Conservation (phyloP, 352 stramenopile species). For the Halophytophthora polymorphica region DNA sequence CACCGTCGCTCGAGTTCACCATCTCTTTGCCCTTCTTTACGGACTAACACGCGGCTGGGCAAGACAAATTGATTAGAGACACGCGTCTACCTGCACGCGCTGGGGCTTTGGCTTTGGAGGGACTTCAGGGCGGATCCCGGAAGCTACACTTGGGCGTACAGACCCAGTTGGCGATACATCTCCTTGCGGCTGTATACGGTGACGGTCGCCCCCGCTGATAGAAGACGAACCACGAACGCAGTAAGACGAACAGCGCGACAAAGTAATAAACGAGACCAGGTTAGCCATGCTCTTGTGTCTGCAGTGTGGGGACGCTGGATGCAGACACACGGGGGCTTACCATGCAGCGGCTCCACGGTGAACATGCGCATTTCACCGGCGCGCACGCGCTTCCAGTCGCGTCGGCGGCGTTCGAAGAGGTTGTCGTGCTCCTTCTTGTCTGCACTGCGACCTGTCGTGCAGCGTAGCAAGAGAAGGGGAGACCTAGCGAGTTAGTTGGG, state of each 20-base stretch:
- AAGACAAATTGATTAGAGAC: too few species aligned
- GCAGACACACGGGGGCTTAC: slow-evolving; percentile 23
- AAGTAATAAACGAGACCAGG: too few species aligned
- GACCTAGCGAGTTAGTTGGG: background rate
- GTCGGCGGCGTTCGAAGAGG: slow-evolving; percentile 65
- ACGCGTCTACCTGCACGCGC: too few species aligned
- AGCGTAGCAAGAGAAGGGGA: background rate
- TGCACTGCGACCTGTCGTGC: slow-evolving; percentile 42
- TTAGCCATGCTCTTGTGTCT: too few species aligned
- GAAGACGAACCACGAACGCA: slow-evolving; percentile 4
- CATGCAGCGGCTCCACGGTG: slow-evolving; percentile 63
- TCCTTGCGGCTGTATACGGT: slow-evolving; percentile 73
- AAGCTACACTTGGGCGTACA: slow-evolving; percentile 62
- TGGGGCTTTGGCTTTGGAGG: too few species aligned
- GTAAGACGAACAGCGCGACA: slow-evolving; percentile 3
- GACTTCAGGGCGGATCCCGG: too few species aligned
- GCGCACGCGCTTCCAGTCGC: slow-evolving; percentile 73
- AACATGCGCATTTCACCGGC: slow-evolving; percentile 73
- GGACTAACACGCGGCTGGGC: too few species aligned
- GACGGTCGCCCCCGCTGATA: slow-evolving; percentile 53
- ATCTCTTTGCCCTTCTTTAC: slow-evolving; percentile 68
- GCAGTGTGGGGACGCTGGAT: too few species aligned
- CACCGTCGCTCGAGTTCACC: slow-evolving; percentile 78
- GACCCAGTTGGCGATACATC: slow-evolving; percentile 74
- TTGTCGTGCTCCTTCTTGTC: slow-evolving; percentile 78